Evolutionary conservation across 768 basidiomycete genomes (phyloP).

Genomic region (Rickenella mellea): DNA sequence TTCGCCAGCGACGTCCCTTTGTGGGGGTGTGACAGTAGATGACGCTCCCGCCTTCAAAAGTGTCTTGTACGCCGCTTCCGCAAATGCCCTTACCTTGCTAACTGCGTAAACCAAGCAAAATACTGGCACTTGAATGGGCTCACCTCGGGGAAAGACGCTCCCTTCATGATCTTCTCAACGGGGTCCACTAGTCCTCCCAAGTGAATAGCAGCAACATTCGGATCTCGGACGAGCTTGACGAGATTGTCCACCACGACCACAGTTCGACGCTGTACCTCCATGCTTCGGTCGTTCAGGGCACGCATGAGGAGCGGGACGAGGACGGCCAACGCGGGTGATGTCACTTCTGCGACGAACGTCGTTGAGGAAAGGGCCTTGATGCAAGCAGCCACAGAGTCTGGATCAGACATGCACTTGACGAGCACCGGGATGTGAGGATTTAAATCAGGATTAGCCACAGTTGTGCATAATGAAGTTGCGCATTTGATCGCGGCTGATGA

Average conservation of each 20-base stretch:
- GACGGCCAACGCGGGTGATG: slow-evolving; percentile 91
- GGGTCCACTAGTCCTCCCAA: slow-evolving; percentile 82
- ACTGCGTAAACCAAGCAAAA: slow-evolving; percentile 9
- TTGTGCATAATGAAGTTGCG: slow-evolving; percentile 80
- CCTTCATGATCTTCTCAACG: slow-evolving; percentile 80
- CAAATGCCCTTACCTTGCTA: slow-evolving; percentile 83
- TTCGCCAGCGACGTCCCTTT: slow-evolving; percentile 63
- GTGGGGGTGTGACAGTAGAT: slow-evolving; percentile 55
- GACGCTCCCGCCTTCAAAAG: slow-evolving; percentile 81
- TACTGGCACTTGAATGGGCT: slow-evolving; percentile 11
- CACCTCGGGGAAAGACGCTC: slow-evolving; percentile 94
- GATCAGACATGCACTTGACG: slow-evolving; percentile 91
- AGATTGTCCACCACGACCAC: slow-evolving; percentile 94
- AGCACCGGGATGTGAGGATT: slow-evolving; percentile 80
- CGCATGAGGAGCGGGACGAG: slow-evolving; percentile 86
- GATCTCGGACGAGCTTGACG: slow-evolving; percentile 93
- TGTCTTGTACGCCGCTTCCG: slow-evolving; percentile 70
- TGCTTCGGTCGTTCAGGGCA: slow-evolving; percentile 89
- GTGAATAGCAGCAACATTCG: slow-evolving; percentile 81
- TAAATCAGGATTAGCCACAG: slow-evolving; percentile 89
- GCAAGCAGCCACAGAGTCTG: slow-evolving; percentile 79
- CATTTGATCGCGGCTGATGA: slow-evolving; percentile 81
- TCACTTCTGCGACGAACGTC: slow-evolving; percentile 96
- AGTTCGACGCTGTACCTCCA: slow-evolving; percentile 91
- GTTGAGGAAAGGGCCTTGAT: slow-evolving; percentile 93